A percentile compares a stretch with the other conserved stretches of the same genome.
Conservation (phyloP, 2,329 filamentous ascomycete genomes). For the Diaporthe sp. region DNA sequence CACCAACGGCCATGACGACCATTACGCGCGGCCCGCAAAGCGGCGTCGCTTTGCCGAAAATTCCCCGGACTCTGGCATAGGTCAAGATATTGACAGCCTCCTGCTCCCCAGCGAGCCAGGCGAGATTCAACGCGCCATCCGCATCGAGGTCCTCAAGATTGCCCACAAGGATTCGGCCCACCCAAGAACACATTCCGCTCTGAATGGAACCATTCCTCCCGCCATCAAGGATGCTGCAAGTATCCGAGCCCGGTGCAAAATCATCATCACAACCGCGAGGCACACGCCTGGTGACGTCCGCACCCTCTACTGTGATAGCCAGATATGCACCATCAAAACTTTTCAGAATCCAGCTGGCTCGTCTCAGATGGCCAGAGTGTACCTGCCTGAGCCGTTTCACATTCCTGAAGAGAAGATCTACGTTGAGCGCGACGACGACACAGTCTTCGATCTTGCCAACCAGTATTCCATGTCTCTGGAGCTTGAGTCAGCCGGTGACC, state of each 20-base stretch:
- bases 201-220: conserved; percentile 49
- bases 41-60: conserved; percentile 60
- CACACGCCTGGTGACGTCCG: conserved; percentile 49
- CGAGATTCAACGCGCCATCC: conserved; percentile 52
- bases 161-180: conserved; percentile 58
- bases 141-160: conserved; percentile 64
- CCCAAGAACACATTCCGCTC: conserved; percentile 47
- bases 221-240: conserved; percentile 48
- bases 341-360: conserved; percentile 59
- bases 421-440: conserved; percentile 58
- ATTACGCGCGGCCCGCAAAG: conserved; percentile 56
- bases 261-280: conserved; percentile 49
- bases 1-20: conserved; percentile 45
- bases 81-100: conserved; percentile 31
- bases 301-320: conserved; percentile 64
- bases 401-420: conserved; percentile 63
- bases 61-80: conserved; percentile 44
- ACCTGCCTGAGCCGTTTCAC: conserved; percentile 60
- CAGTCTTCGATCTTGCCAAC: conserved; percentile 59
- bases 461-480: conserved; percentile 63
- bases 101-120: conserved; percentile 38
- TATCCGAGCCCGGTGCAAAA: conserved; percentile 54
- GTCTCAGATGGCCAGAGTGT: conserved; percentile 58
- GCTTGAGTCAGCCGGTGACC: conserved; percentile 60
- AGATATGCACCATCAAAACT: conserved; percentile 62